Evolutionary conservation across 116 monocot genomes (phyloP).

Genomic region (Posidonia oceanica): DNA sequence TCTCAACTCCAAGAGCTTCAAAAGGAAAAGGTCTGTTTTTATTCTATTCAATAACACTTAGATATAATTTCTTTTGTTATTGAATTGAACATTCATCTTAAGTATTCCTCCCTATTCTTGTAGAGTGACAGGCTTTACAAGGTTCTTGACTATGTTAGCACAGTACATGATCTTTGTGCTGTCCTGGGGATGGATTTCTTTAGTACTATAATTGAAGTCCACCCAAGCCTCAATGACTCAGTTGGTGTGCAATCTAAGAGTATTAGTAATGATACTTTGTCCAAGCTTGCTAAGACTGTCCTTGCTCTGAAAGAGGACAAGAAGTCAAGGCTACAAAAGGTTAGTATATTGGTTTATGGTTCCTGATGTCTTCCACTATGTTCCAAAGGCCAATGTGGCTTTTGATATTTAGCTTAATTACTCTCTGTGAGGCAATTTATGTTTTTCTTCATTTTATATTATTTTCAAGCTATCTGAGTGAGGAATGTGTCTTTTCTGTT

Average conservation of each 20-base stretch:
- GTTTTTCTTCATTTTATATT: no score
- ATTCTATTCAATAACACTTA: background rate
- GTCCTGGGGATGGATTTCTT: conserved; percentile 93
- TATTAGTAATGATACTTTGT: conserved; percentile 75
- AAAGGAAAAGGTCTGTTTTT: conserved; percentile 72
- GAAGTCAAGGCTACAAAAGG: conserved; percentile 68
- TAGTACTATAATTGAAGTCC: conserved; percentile 72
- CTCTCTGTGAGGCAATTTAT: no score
- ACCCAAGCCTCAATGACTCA: conserved; percentile 76
- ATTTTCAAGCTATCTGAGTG: no score
- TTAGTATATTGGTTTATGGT: conserved; percentile 11
- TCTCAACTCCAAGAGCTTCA: conserved; percentile 41
- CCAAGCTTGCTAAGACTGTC: conserved; percentile 61
- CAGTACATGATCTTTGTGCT: conserved; percentile 79
- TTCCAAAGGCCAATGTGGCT: background rate
- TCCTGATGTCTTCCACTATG: background rate
- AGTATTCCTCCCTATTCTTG: conserved; percentile 9
- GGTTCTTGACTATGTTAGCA: conserved; percentile 74
- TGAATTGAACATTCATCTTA: background rate
- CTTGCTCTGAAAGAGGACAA: conserved; percentile 63
- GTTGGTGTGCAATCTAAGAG: conserved; percentile 76
- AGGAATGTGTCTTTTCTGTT: background rate
- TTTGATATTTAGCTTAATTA: background rate
- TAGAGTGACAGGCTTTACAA: conserved; percentile 84
- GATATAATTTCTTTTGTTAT: background rate